Evolutionary conservation across 306 rosid species (phyloP).

Genomic region (Myrica gale): DNA sequence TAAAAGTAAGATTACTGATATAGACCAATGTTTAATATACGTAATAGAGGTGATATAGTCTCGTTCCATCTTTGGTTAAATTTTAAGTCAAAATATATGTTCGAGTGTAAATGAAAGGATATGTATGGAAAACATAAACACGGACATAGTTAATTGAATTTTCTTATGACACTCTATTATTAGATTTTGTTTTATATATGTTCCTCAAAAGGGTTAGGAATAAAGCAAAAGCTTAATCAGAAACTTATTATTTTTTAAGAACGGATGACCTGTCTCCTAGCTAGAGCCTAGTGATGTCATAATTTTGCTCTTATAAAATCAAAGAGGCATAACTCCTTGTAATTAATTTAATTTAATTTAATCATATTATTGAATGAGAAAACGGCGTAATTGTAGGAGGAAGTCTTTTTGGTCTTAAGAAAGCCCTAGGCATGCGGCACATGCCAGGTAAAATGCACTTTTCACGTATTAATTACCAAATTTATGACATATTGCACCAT

Average conservation of each 20-base stretch:
- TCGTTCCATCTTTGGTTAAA: not conserved
- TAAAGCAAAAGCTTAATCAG: not conserved
- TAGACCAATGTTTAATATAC: not conserved
- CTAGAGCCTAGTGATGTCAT: not conserved
- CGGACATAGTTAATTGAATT: not conserved
- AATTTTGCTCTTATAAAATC: not conserved
- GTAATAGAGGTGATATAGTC: not conserved
- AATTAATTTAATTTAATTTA: no score
- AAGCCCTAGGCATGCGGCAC: not conserved
- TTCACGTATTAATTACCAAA: no score
- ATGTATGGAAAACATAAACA: not conserved
- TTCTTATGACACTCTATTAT: not conserved
- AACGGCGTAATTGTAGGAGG: no score
- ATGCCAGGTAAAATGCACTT: no score
- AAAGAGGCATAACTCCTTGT: no score
- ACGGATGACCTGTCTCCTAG: not conserved
- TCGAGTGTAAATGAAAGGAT: slow-evolving; percentile 1
- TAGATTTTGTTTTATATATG: not conserved
- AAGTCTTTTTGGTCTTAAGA: no score
- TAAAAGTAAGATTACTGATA: slow-evolving; percentile 3
- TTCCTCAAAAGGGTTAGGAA: not conserved
- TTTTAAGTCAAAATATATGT: not conserved
- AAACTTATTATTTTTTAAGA: not conserved
- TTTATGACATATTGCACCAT: no score
- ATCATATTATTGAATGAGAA: no score